phyloP scores from a whole-genome alignment of 1,139 yeast species.

The Nadsonia starkeyi-henricii region DNA sequence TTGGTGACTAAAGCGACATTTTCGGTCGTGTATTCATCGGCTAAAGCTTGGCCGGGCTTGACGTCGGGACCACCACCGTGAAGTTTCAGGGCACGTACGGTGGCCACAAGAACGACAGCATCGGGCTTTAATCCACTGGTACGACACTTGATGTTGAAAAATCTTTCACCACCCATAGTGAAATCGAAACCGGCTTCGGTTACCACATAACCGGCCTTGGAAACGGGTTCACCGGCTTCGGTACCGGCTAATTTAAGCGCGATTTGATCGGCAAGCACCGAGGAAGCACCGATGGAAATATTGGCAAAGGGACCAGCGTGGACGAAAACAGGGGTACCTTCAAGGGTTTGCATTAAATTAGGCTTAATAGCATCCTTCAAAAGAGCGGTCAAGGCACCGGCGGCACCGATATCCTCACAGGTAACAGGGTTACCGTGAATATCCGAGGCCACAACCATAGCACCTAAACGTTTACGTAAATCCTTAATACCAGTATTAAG shows the following conservation, averaged over 20 bases:
- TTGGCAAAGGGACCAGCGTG: slow-evolving; percentile 99
- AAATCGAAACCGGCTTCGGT: slow-evolving; percentile 98
- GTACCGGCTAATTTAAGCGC: slow-evolving; percentile 88
- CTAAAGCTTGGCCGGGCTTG: slow-evolving; percentile 86
- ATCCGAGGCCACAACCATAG: slow-evolving; percentile 79
- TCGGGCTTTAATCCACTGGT: slow-evolving; percentile 86
- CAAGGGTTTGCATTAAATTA: slow-evolving; percentile 93
- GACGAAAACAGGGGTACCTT: slow-evolving; percentile 95
- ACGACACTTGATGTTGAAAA: slow-evolving; percentile 91
- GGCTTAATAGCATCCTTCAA: slow-evolving; percentile 97
- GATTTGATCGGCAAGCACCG: slow-evolving; percentile 89
- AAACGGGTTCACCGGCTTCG: slow-evolving; percentile 36
- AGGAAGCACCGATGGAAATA: slow-evolving; percentile 91
- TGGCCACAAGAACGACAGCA: slow-evolving; percentile 88
- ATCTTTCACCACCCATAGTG: slow-evolving; percentile 99
- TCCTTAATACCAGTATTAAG: slow-evolving; percentile 69
- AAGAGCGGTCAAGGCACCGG: slow-evolving; percentile 92
- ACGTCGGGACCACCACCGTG: slow-evolving; percentile 99
- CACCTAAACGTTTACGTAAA: slow-evolving; percentile 81
- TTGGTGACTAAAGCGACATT: slow-evolving; percentile 67
- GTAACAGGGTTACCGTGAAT: slow-evolving; percentile 80
- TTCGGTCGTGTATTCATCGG: slow-evolving; percentile 75
- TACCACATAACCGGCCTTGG: slow-evolving; percentile 77
- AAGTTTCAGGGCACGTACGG: slow-evolving; percentile 90
- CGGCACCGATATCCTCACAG: slow-evolving; percentile 92